A percentile compares a stretch with the other conserved stretches of the same genome.
phyloP scores from a whole-genome alignment of 2,329 filamentous ascomycete species.

The Fonsecaea monophora region DNA sequence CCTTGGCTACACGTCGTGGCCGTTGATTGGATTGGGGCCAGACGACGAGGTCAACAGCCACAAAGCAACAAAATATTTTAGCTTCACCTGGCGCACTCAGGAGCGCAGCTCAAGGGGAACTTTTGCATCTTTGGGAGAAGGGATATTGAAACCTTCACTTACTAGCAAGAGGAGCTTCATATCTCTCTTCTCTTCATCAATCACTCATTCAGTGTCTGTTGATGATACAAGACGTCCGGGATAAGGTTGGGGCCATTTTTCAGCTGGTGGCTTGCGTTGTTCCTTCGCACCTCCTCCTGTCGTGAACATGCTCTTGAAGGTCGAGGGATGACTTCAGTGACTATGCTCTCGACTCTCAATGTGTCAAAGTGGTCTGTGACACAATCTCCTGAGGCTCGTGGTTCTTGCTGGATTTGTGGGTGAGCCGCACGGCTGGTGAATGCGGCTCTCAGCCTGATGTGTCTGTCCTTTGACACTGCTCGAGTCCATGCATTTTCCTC shows the following conservation, averaged over 20 bases:
- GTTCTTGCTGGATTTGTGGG: neutral
- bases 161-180: neutral
- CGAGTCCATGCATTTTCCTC: neutral
- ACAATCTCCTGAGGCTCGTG: neutral
- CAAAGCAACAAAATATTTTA: neutral
- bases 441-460: neutral
- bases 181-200: neutral
- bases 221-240: neutral
- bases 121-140: neutral
- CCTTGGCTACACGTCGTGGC: neutral
- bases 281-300: neutral
- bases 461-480: neutral
- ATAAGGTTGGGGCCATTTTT: neutral
- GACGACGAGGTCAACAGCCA: neutral
- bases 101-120: neutral
- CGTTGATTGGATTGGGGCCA: neutral
- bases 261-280: neutral
- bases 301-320: neutral
- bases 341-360: neutral
- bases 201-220: neutral
- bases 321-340: neutral
- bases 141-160: neutral
- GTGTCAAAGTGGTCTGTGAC: neutral
- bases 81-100: neutral
- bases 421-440: no score